Conservation (phyloP, 2,329 filamentous ascomycete genomes). For the Alternaria sp. region DNA sequence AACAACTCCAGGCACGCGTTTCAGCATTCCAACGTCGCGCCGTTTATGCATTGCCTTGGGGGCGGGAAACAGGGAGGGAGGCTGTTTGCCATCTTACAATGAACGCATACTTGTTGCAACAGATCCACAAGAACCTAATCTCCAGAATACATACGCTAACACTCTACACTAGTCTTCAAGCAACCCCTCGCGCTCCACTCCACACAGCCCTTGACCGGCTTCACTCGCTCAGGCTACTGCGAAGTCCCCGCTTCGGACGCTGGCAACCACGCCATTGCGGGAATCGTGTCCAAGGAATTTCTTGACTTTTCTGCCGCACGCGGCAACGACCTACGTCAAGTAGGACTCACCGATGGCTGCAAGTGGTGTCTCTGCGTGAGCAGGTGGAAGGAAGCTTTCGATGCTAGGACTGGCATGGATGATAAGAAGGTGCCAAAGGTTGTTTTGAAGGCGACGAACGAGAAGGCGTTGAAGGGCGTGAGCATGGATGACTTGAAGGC, state of each 20-base stretch:
- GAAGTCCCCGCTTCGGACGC: slow-evolving; percentile 62
- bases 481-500: slow-evolving; percentile 59
- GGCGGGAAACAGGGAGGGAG: neutral
- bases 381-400: slow-evolving; percentile 68
- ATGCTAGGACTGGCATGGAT: slow-evolving; percentile 60
- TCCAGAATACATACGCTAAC: neutral
- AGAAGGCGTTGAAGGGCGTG: slow-evolving; percentile 60
- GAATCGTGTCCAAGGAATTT: slow-evolving; percentile 66
- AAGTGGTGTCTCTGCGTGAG: slow-evolving; percentile 70
- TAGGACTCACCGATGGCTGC: slow-evolving; percentile 66
- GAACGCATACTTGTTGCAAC: neutral
- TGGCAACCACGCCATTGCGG: slow-evolving; percentile 69
- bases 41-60: neutral
- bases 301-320: slow-evolving; percentile 67
- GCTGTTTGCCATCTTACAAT: neutral
- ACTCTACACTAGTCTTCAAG: slow-evolving; percentile 11
- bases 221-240: slow-evolving; percentile 69
- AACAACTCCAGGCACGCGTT: slow-evolving; percentile 14
- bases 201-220: slow-evolving; percentile 67
- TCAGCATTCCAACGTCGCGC: neutral
- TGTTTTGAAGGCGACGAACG: slow-evolving; percentile 62
- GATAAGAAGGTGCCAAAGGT: slow-evolving; percentile 60
- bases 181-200: slow-evolving; percentile 64
- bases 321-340: slow-evolving; percentile 66
- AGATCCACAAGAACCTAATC: neutral